phyloP scores from a whole-genome alignment of 257 asterid genomes.

The Petunia secreta region DNA sequence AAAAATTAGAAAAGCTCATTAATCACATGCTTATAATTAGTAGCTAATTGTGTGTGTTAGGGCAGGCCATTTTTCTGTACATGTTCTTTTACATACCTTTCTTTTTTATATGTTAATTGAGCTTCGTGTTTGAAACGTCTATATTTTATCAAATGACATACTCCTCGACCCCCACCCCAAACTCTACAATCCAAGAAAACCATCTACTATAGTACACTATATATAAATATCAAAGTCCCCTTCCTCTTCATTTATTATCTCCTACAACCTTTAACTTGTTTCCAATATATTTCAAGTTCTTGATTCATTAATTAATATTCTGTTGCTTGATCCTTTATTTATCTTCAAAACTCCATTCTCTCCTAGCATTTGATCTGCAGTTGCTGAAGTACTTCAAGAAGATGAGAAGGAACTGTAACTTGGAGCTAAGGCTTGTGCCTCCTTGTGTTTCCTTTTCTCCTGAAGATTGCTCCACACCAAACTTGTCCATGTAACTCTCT shows the following conservation, averaged over 20 bases:
- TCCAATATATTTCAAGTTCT: background rate
- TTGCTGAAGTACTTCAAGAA: background rate
- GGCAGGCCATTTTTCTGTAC: background rate
- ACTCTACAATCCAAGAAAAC: background rate
- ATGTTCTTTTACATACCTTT: background rate
- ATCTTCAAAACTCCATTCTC: background rate
- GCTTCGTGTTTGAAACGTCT: background rate
- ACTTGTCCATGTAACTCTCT: background rate
- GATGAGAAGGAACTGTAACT: conserved; percentile 13
- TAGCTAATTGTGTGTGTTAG: background rate
- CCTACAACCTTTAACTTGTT: background rate
- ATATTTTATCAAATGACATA: background rate
- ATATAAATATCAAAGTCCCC: background rate
- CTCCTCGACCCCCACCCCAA: background rate
- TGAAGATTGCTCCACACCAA: background rate
- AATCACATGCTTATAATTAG: background rate
- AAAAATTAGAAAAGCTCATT: background rate
- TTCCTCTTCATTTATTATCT: background rate
- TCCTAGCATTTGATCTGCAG: background rate
- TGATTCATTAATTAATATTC: background rate
- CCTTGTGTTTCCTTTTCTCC: conserved; percentile 21
- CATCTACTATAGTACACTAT: background rate
- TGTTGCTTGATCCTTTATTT: background rate
- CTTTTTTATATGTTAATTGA: background rate
- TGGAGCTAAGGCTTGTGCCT: conserved; percentile 18